phyloP scores from a whole-genome alignment of 2,329 filamentous ascomycete genomes.

The Trichoderma sp. region DNA sequence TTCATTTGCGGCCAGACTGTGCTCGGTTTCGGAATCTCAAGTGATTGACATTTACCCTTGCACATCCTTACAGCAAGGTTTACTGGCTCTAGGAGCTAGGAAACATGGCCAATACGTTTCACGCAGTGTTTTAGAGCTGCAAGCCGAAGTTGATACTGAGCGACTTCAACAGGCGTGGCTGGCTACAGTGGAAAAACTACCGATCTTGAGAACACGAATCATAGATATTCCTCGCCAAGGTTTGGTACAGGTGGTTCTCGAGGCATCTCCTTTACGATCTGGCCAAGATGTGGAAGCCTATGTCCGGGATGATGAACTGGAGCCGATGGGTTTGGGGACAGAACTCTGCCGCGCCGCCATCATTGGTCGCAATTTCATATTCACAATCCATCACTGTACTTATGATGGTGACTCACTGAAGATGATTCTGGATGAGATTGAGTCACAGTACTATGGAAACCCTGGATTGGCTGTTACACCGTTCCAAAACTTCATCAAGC shows the following conservation, averaged over 20 bases:
- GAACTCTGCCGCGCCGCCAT: neutral
- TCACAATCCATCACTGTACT: conserved; percentile 14
- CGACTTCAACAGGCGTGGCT: conserved; percentile 6
- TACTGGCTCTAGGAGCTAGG: neutral
- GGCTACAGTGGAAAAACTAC: neutral
- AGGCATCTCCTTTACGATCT: neutral
- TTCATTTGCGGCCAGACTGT: neutral
- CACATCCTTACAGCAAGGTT: conserved; percentile 13
- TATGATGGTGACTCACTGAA: conserved; percentile 10
- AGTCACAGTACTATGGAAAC: neutral
- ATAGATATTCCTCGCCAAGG: conserved; percentile 1
- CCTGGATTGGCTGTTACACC: neutral
- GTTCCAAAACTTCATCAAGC: conserved; percentile 8
- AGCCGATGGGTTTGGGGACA: conserved; percentile 16
- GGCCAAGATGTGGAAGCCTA: neutral
- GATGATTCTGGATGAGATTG: conserved; percentile 3
- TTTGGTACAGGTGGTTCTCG: neutral
- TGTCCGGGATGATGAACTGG: neutral
- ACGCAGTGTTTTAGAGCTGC: conserved; percentile 10
- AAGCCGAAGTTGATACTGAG: neutral
- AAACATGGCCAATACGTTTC: conserved; percentile 2
- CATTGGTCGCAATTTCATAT: conserved; percentile 7
- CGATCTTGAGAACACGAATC: conserved; percentile 13
- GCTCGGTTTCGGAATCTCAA: neutral
- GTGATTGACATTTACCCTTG: conserved; percentile 10